These are phyloP conservation scores for Calocybe indica DNA, from an alignment of 768 basidiomycete genomes.

Conservation along the genomic window DNA sequence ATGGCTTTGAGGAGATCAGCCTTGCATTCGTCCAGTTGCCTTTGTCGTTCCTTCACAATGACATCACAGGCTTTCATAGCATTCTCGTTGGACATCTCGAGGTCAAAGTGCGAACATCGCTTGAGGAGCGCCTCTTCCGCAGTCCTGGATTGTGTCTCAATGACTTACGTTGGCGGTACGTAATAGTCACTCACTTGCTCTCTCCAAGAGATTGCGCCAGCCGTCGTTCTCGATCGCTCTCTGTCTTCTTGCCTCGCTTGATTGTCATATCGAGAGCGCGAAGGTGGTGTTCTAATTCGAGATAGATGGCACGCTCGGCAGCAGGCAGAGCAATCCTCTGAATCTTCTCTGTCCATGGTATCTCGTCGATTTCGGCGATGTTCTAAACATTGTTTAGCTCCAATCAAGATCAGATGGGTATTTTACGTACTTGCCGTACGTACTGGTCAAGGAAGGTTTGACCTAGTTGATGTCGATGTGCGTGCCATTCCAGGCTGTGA, in stretches of 20 bases:
- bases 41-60: constrained; percentile 77
- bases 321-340: constrained; percentile 75
- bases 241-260: constrained; percentile 54
- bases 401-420: neutral
- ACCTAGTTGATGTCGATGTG: constrained; percentile 75
- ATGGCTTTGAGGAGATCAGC: constrained; percentile 64
- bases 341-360: constrained; percentile 65
- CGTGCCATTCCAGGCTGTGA: constrained; percentile 89
- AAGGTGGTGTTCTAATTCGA: constrained; percentile 90
- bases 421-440: constrained; percentile 67
- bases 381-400: constrained; percentile 44
- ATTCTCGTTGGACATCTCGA: constrained; percentile 64
- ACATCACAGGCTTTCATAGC: constrained; percentile 92
- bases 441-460: constrained; percentile 79
- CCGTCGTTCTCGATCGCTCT: constrained; percentile 87
- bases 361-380: constrained; percentile 95
- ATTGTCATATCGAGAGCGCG: constrained; percentile 86
- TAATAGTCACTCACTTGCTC: constrained; percentile 57
- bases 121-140: constrained; percentile 93
- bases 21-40: constrained; percentile 77
- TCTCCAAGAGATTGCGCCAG: constrained; percentile 83
- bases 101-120: constrained; percentile 91
- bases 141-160: constrained; percentile 38
- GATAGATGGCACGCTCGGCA: constrained; percentile 90
- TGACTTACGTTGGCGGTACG: neutral